These are phyloP conservation scores for Myxozyma vanderwaltii DNA, from an alignment of 805 yeast genomes.

Conservation along the genomic window DNA sequence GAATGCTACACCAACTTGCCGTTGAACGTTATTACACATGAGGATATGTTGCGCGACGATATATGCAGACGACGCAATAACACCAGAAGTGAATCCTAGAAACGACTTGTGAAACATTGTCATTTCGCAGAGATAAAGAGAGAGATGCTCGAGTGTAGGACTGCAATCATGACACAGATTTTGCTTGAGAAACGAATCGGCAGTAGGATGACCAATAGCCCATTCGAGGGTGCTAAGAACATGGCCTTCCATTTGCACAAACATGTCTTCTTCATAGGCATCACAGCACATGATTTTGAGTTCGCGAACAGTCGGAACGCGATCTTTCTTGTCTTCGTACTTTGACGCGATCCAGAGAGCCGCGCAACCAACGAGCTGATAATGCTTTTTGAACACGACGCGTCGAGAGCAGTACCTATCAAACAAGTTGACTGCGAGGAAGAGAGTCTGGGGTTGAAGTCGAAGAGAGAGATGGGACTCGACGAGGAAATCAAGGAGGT, in stretches of 20 bases:
- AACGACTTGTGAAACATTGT: slow-evolving; percentile 41
- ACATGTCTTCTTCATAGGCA: slow-evolving; percentile 61
- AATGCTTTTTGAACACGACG: slow-evolving; percentile 79
- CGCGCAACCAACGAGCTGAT: slow-evolving; percentile 87
- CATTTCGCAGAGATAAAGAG: slow-evolving; percentile 45
- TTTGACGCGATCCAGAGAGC: slow-evolving; percentile 93
- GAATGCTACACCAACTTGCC: background rate
- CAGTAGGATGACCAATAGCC: slow-evolving; percentile 67
- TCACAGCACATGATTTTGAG: slow-evolving; percentile 71
- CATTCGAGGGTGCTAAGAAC: slow-evolving; percentile 70
- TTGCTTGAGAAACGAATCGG: slow-evolving; percentile 49
- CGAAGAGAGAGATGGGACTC: slow-evolving; percentile 62
- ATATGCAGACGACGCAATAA: slow-evolving; percentile 44
- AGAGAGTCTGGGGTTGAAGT: slow-evolving; percentile 68
- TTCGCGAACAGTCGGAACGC: slow-evolving; percentile 74
- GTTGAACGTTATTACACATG: slow-evolving; percentile 3
- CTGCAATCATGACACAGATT: slow-evolving; percentile 15
- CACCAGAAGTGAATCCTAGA: slow-evolving; percentile 39
- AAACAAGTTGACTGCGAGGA: slow-evolving; percentile 69
- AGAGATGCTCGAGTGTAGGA: slow-evolving; percentile 35
- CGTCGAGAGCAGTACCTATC: slow-evolving; percentile 91
- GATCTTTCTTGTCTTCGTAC: slow-evolving; percentile 70
- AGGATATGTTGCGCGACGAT: slow-evolving; percentile 41
- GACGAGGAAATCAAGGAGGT: slow-evolving; percentile 75
- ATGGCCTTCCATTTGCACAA: slow-evolving; percentile 76